phyloP scores from a whole-genome alignment of 176 grass and related monocot genomes.

The Eleusine coracana region DNA sequence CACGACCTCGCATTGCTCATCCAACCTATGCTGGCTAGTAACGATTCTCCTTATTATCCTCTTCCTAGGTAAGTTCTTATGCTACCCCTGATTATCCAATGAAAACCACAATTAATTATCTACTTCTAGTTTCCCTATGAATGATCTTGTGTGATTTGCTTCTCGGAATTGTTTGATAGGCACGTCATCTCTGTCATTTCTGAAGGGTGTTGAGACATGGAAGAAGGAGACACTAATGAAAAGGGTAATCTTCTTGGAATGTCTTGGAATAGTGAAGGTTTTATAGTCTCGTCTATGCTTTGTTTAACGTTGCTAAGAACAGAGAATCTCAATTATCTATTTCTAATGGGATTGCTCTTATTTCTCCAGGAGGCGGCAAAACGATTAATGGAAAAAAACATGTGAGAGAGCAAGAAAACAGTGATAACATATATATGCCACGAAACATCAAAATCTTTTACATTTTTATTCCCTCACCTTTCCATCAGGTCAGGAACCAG shows the following conservation, averaged over 20 bases:
- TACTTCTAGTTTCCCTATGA: not conserved
- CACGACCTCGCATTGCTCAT: slow-evolving; percentile 80
- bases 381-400: not conserved
- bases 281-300: too few species aligned
- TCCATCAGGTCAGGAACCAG: slow-evolving; percentile 38
- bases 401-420: slow-evolving; percentile 35
- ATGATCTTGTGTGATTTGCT: slow-evolving; percentile 15
- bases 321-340: not conserved
- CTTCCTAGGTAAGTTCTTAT: slow-evolving; percentile 53
- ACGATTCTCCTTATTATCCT: slow-evolving; percentile 71
- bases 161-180: slow-evolving; percentile 27
- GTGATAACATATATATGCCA: not conserved
- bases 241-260: slow-evolving; percentile 33
- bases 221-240: slow-evolving; percentile 62
- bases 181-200: slow-evolving; percentile 67
- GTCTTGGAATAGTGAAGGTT: too few species aligned
- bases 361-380: slow-evolving; percentile 33
- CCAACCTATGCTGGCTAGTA: slow-evolving; percentile 88
- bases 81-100: too few species aligned
- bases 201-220: slow-evolving; percentile 71
- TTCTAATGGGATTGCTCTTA: not conserved
- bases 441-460: not conserved
- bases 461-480: too few species aligned
- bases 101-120: too few species aligned
- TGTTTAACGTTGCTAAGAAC: too few species aligned